A percentile compares a stretch with the other conserved stretches of the same genome.
phyloP scores from a whole-genome alignment of 176 grass and related monocot genomes.

The Saccharum spontaneum region DNA sequence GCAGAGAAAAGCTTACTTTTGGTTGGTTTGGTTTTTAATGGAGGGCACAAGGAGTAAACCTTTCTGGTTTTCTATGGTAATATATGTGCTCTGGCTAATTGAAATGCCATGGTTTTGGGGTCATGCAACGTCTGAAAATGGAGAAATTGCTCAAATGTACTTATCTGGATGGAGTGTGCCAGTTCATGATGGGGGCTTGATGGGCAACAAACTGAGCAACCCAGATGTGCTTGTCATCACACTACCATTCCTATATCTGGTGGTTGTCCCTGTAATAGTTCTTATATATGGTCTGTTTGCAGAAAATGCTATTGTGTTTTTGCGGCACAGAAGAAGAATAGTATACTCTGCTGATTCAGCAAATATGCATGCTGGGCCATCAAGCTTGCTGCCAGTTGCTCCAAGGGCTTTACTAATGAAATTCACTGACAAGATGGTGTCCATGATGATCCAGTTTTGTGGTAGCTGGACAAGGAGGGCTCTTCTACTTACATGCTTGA shows the following conservation, averaged over 20 bases:
- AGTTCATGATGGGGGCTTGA: conserved; percentile 17
- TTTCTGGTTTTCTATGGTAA: conserved; percentile 58
- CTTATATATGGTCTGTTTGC: conserved; percentile 67
- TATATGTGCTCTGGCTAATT: conserved; percentile 63
- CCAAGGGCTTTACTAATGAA: conserved; percentile 15
- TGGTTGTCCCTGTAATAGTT: conserved; percentile 54
- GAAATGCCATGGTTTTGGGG: conserved; percentile 94
- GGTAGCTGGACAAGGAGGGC: conserved; percentile 42
- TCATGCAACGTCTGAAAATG: conserved; percentile 63
- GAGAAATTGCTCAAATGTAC: conserved; percentile 68
- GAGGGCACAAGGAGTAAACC: conserved; percentile 69
- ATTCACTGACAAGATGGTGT: conserved; percentile 3
- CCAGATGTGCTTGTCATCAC: conserved; percentile 80
- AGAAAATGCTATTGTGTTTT: conserved; percentile 46
- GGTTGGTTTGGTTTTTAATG: conserved; percentile 61
- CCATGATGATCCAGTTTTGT: conserved; percentile 33
- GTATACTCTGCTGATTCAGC: neutral
- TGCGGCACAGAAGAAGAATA: conserved; percentile 27
- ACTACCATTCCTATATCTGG: conserved; percentile 85
- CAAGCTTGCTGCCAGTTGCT: conserved; percentile 15
- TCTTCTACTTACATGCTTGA: conserved; percentile 50
- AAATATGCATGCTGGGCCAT: neutral
- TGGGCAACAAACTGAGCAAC: conserved; percentile 41
- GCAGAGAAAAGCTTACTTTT: conserved; percentile 45
- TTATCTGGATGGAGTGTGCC: conserved; percentile 73